Percentiles rank a stretch among this genome's conserved stretches.
Conservation (phyloP, 805 yeast species). For the Blastobotrys mokoenaii region DNA sequence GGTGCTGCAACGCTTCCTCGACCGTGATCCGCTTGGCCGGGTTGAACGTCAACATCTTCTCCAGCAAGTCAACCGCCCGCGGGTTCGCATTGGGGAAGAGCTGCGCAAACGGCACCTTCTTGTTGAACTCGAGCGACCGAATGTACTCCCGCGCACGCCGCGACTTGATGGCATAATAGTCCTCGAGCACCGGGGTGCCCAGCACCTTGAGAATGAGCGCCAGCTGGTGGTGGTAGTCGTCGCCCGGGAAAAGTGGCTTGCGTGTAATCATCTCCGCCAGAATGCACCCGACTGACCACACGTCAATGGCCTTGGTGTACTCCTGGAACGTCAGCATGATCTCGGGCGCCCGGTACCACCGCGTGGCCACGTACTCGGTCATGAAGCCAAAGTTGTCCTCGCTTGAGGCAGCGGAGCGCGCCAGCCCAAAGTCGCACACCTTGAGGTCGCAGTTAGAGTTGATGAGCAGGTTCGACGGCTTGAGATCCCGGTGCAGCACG, state of each 20-base stretch:
- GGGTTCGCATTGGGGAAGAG: constrained; percentile 84
- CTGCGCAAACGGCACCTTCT: constrained; percentile 60
- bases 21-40: constrained; percentile 80
- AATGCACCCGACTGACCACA: constrained; percentile 98
- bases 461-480: constrained; percentile 87
- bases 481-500: constrained; percentile 87
- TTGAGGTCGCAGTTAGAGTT: constrained; percentile 96
- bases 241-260: constrained; percentile 85
- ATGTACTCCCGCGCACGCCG: constrained; percentile 88
- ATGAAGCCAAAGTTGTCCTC: constrained; percentile 86
- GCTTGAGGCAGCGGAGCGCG: constrained; percentile 80
- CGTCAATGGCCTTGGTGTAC: constrained; percentile 91
- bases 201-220: constrained; percentile 76
- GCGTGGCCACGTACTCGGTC: constrained; percentile 96
- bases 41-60: constrained; percentile 75
- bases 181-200: constrained; percentile 81
- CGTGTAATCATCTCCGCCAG: constrained; percentile 90
- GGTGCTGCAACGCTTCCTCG: constrained; percentile 81
- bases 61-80: constrained; percentile 71
- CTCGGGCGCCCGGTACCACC: constrained; percentile 99
- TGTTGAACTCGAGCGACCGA: constrained; percentile 74
- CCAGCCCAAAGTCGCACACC: constrained; percentile 94
- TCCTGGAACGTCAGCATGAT: constrained; percentile 92
- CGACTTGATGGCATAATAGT: constrained; percentile 36
- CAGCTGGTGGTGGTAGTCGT: constrained; percentile 92